Evolutionary conservation across 2,329 filamentous ascomycete genomes (phyloP), one percentile per base, ranked within the genome.

Genomic region (Trichoderma guizhouense): DNA sequence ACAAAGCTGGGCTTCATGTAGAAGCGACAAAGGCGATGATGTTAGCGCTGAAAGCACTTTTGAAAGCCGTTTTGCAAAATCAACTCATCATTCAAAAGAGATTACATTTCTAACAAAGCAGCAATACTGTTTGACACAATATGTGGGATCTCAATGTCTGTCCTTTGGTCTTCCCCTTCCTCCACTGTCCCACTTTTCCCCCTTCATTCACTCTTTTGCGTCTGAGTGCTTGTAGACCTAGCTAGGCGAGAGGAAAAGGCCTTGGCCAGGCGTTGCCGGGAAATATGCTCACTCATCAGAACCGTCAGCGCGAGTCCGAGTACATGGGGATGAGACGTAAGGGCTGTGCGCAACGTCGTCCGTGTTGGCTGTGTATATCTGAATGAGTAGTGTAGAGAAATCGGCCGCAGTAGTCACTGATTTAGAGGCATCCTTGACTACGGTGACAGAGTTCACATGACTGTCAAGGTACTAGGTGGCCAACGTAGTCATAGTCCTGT

Each of bases 361-460:
- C 1, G 75, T 74, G 62, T 82, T 67, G 5, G 90, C 75, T 2
- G 81, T 80, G 76, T 91, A 91, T 1, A 91, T 83, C 2, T 89
- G 84, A 4, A 91, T 84, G 12, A 89, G 88, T n/a, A 85, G 79
- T 0, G 80, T 80, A 2, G 84, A 80, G 0, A 88, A 86, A 71
- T 90, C 89, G 6, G 88, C 85, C 2, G 87, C 89, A 0, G 89
- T 89, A 2, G 89, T 89, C 0, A 91, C 86, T 53, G 86, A 82
- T 5, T 84, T 83, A 5, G 80, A 79, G 1, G 78, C 76, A 66
- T 86, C 81, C 57, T 83, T 84, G 3, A 88, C 88, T 2, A 85
- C 84, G 7, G 85, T 82, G 0, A 91, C 89, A 71, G 91, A 91
- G 76, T 91, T 90, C 69, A 91, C 89, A 39, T 86, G 87, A 11